A percentile compares a stretch with the other conserved stretches of the same genome.
Evolutionary conservation across 257 asterid genomes (phyloP).

Genomic region (Przewalskia tangutica): DNA sequence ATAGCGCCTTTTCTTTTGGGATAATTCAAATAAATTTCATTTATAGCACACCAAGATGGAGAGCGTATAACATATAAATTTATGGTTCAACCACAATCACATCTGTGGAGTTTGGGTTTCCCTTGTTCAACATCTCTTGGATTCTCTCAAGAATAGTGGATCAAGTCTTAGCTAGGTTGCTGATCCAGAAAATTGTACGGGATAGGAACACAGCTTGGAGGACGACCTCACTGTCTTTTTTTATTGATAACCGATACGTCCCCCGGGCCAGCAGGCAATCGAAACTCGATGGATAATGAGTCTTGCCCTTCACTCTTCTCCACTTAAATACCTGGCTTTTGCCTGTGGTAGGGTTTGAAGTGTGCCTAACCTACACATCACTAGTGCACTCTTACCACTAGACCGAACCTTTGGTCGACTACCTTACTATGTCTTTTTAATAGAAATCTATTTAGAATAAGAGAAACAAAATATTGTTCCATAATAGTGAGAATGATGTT

Average conservation of each 20-base stretch:
- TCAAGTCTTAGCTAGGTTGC: neutral
- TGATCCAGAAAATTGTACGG: neutral
- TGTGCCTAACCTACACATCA: neutral
- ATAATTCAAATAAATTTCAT: neutral
- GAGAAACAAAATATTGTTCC: neutral
- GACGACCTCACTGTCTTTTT: neutral
- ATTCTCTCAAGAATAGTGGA: neutral
- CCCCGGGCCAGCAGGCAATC: neutral
- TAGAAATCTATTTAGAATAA: neutral
- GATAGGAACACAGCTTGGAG: conserved; percentile 1
- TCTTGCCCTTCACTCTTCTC: neutral
- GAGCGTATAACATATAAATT: neutral
- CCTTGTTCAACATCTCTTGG: neutral
- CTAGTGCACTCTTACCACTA: neutral
- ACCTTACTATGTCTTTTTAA: neutral
- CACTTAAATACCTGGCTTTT: neutral
- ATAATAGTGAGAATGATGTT: neutral
- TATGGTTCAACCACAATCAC: neutral
- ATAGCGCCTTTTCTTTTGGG: neutral
- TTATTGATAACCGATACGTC: neutral
- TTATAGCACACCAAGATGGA: neutral
- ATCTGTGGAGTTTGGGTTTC: neutral
- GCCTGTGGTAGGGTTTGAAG: neutral
- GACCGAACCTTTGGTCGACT: neutral
- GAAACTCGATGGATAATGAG: neutral